Evolutionary conservation across 2,329 filamentous ascomycete genomes (phyloP), one percentile per base, ranked within the genome.

Genomic region (Ilyonectria mors-panacis): DNA sequence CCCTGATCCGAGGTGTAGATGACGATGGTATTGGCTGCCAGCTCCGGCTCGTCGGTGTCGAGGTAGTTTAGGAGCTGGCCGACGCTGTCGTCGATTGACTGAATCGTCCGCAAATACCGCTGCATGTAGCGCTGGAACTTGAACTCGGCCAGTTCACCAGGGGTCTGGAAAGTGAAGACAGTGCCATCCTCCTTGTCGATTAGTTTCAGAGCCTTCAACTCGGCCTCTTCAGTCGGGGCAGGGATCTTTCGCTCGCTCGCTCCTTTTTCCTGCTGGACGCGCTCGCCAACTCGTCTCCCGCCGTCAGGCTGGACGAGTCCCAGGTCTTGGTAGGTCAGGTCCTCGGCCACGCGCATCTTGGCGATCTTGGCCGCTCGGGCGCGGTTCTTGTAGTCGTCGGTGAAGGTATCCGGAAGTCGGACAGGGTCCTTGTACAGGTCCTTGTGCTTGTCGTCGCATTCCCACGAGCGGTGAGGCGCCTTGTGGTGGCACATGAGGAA

Each of bases 401-500:
- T 81, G 68, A 85, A 88, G 0, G 86, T 88, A 51, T 87, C 85
- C 0, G 86, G 86, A 0, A 87, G 70, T 12, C 77, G 77, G 48
- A 87, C 76, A 1, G 80, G 81, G 9, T 87, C 82, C 1, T 75
- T 79, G 73, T 87, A 88, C 2, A 87, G 74, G 50, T 81, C 44
- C 63, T 83, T 84, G 74, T 88, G 84, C 67, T 85, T 85, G 6
- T 79, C 70, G 64, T 87, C 78, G 59, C 78, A 86, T 69, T 88
- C 85, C 86, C 86, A 88, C 15, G 79, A 82, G 4, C 85, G 79
- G 68, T 88, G 86, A 0, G 86, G 86, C 1, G 86, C 86, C 69
- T 88, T 88, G 73, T 88, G 86, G 68, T 88, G 86, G 71, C 85
- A 87, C 86, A 88, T 88, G 48, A 86, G 70, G 70, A 87, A 88